phyloP scores from a whole-genome alignment of 345 rosid species.

The Dovyalis caffra region DNA sequence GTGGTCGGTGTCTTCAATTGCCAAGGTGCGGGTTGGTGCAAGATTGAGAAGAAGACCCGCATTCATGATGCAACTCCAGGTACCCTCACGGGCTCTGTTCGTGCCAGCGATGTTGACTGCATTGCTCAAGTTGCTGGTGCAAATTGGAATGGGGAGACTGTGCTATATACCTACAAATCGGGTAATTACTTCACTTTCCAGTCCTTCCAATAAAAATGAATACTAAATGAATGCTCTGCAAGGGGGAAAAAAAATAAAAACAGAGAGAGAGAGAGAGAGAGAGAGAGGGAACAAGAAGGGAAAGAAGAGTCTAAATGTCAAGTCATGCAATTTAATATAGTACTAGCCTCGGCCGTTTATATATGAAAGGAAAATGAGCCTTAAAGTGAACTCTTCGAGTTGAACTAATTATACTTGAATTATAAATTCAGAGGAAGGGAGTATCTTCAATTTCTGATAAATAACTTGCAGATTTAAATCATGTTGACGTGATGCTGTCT shows the following conservation, averaged over 20 bases:
- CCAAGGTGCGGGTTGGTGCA: constrained; percentile 99
- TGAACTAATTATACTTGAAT: neutral
- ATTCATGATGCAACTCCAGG: constrained; percentile 88
- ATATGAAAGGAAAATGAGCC: neutral
- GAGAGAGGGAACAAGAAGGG: too few species aligned
- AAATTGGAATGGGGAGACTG: constrained; percentile 74
- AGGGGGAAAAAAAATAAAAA: neutral
- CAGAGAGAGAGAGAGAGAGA: too few species aligned
- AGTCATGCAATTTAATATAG: neutral
- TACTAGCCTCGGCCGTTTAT: neutral
- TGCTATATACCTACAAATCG: constrained; percentile 69
- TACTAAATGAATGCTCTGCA: neutral
- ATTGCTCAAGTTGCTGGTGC: constrained; percentile 67
- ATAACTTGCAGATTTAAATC: neutral
- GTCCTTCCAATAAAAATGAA: neutral
- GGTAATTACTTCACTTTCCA: constrained; percentile 38
- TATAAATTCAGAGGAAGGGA: neutral
- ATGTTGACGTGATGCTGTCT: neutral
- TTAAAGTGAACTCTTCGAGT: neutral
- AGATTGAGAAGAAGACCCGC: constrained; percentile 65
- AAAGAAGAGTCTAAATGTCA: neutral
- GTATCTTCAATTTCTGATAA: too few species aligned
- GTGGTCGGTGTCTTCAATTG: constrained; percentile 94
- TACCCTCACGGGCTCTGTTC: constrained; percentile 62
- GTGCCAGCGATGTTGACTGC: constrained; percentile 71